Evolutionary conservation across 1,139 yeast genomes (phyloP), one percentile per base, ranked within the genome.

Genomic region (Maudiozyma humilis): DNA sequence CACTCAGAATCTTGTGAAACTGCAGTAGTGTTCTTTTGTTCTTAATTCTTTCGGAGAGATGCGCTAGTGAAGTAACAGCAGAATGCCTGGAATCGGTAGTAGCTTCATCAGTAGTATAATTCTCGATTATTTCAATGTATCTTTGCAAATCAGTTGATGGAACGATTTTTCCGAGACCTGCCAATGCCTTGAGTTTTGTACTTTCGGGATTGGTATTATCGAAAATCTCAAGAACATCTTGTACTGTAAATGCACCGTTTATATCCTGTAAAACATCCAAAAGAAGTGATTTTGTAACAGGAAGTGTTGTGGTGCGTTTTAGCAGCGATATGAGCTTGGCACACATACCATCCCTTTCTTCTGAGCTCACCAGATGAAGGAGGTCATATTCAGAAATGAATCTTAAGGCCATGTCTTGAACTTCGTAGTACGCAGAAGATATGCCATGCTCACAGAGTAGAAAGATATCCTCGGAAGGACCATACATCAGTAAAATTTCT

Each of bases 21-120:
- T 59, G 48, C 15, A 69, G 52, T 23, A 59, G 44, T 10, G 57
- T 50, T 16, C 42, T 40, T 2, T 50, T 41, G 16, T 47, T 20
- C 39, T 33, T 18, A 35, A 30, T 5, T 30, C 44, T 17, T 44
- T 49, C 15, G 49, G 55, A 47, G 48, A 59, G 41, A 65, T 66
- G 43, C 29, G 65, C 53, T 10, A 78, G 54, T 0, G 84, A 75
- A 7, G 58, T 63, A 32, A 78, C 56, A 1, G 78, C 69, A 0
- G 83, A 64, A 14, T 63, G 43, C 51, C 88, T 66, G n/a, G 71
- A 59, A 3, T 71, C 66, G 38, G 62, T 68, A 6, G 79, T 72
- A 16, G 66, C 55, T 2, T 64, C 66, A 40, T 78, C 86, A 6
- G 60, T 49, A 4, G 69, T 55, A 50, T 66, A 67, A 16, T 47